Evolutionary conservation across 1,139 yeast genomes (phyloP), one percentile per base, ranked within the genome.

Genomic region (Candida neerlandica): DNA sequence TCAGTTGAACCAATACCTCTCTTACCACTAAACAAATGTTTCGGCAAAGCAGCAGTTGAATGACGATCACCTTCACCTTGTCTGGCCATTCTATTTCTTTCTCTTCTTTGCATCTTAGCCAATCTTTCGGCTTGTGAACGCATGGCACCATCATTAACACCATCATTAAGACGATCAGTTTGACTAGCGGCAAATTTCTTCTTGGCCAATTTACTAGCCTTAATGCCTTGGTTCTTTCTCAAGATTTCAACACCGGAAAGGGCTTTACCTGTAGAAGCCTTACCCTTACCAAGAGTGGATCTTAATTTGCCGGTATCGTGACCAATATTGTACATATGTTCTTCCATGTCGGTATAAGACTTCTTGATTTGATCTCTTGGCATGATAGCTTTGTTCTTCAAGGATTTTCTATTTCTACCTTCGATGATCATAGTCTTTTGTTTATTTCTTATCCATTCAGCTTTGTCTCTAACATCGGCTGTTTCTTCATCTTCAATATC

Each of bases 61-160:
- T 90, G 96, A 73, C 97, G 86, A 73, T 94, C 99, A 64, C 89
- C 89, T 75, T 95, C 99, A 77, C 98, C 97, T 58, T 84, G 89
- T 73, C 96, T 85, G 41, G 98, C 97, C 66, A 79, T 74, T 75
- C 94, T 86, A 74, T 92, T 90, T 77, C 98, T 85, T 65, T 89
- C 96, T 74, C 97, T 85, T 81, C 96, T 91, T 69, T 89, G 94
- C 60, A 89, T 71, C 76, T 91, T 91, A 64, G 84, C 86, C 72
- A 91, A 75, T 77, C 95, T 86, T 60, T 87, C 96, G 50, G 97
- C 94, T 74, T 87, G 91, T 46, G 86, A 74, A 70, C 96, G 84
- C 67, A 84, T 71, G n/a, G 89, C 83, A 57, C 89, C 92, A 67
- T 87, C 92, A 50, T 82, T 77, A 59, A 91, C 83, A 82, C 97